Conservation (phyloP, 2,329 filamentous ascomycete species). For the Stemphylium beticola region DNA sequence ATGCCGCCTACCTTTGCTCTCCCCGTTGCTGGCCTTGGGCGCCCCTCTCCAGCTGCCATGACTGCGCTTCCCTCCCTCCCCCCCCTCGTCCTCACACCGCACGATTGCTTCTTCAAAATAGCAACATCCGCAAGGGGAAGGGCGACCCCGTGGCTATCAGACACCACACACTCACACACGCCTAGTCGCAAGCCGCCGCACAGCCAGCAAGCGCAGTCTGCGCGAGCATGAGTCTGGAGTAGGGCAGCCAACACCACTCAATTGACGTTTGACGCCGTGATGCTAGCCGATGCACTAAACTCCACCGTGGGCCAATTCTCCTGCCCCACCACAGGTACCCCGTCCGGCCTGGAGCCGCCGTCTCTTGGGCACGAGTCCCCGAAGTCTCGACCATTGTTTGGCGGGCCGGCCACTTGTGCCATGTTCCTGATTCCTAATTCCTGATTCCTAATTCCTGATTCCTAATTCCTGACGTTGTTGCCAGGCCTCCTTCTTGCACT, state of each 20-base stretch:
- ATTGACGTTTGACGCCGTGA: background rate
- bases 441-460: no score
- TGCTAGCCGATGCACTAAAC: conserved; percentile 3
- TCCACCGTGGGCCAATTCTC: background rate
- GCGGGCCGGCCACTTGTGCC: background rate
- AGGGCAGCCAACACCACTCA: conserved; percentile 5
- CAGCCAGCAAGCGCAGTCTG: no score
- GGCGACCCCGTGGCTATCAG: conserved; percentile 4
- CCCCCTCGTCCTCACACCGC: background rate
- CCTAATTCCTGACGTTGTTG: background rate
- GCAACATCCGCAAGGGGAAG: conserved; percentile 4
- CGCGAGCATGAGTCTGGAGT: no score
- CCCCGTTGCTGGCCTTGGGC: no score
- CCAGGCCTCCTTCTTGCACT: background rate
- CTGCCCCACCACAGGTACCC: conserved; percentile 9
- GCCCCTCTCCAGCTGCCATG: background rate
- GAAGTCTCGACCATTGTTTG: conserved; percentile 8
- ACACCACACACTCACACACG: no score
- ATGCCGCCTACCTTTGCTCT: background rate
- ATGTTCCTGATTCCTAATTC: background rate
- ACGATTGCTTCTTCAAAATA: conserved; percentile 3
- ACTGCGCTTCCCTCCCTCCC: conserved; percentile 2
- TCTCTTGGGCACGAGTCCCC: background rate
- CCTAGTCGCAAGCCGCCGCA: no score
- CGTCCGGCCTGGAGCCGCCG: conserved; percentile 10